Percentiles rank a stretch among this genome's conserved stretches.
phyloP scores from a whole-genome alignment of 164 flowering plant species.

The Macadamia integrifolia region DNA sequence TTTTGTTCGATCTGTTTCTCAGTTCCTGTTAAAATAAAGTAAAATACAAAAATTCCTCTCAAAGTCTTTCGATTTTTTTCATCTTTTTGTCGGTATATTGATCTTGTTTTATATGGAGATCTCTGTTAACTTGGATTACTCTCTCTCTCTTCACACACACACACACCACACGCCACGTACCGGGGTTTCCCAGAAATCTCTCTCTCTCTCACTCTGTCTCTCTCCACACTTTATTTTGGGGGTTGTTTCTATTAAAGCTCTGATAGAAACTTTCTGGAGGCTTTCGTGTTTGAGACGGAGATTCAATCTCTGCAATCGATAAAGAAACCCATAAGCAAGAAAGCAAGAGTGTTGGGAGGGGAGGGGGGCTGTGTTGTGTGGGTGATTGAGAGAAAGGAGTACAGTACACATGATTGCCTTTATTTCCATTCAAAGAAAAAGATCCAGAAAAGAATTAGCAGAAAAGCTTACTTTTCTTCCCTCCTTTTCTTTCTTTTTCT shows the following conservation, averaged over 20 bases:
- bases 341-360: slow-evolving; percentile 4
- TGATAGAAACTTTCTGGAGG: slow-evolving; percentile 8
- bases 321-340: slow-evolving; percentile 16
- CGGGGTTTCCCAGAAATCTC: too few species aligned
- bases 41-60: not conserved
- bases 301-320: not conserved
- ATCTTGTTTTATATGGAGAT: slow-evolving; percentile 4
- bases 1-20: slow-evolving; percentile 20
- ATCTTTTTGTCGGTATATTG: slow-evolving; percentile 19
- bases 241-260: slow-evolving; percentile 2
- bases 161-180: too few species aligned
- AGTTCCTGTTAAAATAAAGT: slow-evolving; percentile 1
- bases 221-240: not conserved
- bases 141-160: too few species aligned
- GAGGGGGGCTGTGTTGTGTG: not conserved
- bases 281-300: not conserved
- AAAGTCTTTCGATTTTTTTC: slow-evolving; percentile 11
- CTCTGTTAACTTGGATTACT: too few species aligned
- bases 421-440: slow-evolving; percentile 14
- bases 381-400: slow-evolving; percentile 8
- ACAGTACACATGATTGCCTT: slow-evolving; percentile 30
- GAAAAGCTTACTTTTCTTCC: not conserved
- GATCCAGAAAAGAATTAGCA: not conserved
- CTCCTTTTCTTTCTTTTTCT: too few species aligned
- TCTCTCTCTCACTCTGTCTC: slow-evolving; percentile 1